phyloP scores from a whole-genome alignment of 1,284 basidiomycete species.

The Hymenochaete sp. region DNA sequence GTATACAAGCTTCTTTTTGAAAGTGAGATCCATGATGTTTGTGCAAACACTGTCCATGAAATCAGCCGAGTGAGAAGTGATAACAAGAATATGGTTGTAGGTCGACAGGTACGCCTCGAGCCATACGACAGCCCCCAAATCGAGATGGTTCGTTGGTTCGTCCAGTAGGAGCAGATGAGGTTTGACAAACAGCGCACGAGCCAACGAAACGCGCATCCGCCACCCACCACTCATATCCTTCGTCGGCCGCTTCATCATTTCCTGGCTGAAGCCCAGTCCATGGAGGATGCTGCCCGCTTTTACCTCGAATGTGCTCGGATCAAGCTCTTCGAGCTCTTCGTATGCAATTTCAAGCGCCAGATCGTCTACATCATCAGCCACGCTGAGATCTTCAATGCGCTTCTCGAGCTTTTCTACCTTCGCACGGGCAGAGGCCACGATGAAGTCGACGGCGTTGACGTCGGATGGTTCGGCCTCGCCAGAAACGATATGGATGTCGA shows the following conservation, averaged over 20 bases:
- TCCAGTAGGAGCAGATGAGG: conserved; percentile 77
- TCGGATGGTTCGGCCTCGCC: conserved; percentile 98
- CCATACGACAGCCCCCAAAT: conserved; percentile 63
- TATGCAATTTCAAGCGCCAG: conserved; percentile 78
- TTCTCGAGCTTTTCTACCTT: conserved; percentile 96
- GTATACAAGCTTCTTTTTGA: conserved; percentile 40
- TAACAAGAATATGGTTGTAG: conserved; percentile 59
- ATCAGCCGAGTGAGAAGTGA: conserved; percentile 55
- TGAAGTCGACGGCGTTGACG: conserved; percentile 93
- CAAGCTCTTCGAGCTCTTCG: conserved; percentile 96
- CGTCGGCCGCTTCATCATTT: conserved; percentile 95
- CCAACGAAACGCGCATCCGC: conserved; percentile 98
- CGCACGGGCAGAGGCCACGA: conserved; percentile 84
- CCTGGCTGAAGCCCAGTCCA: conserved; percentile 86
- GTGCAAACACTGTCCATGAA: conserved; percentile 63
- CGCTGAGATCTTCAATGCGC: conserved; percentile 88
- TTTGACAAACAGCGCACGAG: conserved; percentile 92
- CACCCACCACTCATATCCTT: conserved; percentile 99
- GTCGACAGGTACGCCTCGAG: conserved; percentile 60
- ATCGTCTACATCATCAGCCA: conserved; percentile 87
- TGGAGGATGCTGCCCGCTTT: conserved; percentile 95
- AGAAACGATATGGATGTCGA: conserved; percentile 95
- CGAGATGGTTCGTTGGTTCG: conserved; percentile 40
- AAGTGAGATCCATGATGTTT: conserved; percentile 59
- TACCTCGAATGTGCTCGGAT: conserved; percentile 90